phyloP scores from a whole-genome alignment of 305 asterid species.

The Fraxinus dipetala region DNA sequence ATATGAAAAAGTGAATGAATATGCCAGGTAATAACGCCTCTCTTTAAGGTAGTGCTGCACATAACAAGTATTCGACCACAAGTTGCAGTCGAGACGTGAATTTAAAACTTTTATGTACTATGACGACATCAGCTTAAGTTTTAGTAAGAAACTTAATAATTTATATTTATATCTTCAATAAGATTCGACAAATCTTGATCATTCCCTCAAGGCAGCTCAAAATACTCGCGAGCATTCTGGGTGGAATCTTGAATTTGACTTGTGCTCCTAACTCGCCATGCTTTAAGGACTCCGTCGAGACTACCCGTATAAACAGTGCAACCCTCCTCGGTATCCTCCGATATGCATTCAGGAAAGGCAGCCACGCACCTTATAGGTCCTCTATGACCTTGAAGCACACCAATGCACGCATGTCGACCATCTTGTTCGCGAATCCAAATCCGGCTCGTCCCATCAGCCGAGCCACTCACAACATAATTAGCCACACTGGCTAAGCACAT shows the following conservation, averaged over 20 bases:
- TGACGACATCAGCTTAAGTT: neutral
- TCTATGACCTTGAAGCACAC: constrained; percentile 71
- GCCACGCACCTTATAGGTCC: constrained; percentile 70
- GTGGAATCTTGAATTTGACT: constrained; percentile 23
- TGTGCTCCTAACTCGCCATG: constrained; percentile 56
- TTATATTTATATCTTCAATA: neutral
- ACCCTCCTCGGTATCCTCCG: constrained; percentile 55
- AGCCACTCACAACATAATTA: constrained; percentile 59
- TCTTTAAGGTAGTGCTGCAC: neutral
- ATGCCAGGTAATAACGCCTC: neutral
- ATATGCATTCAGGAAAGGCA: constrained; percentile 30
- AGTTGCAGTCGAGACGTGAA: neutral
- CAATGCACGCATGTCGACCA: constrained; percentile 59
- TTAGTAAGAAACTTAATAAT: neutral
- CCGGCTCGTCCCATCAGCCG: constrained; percentile 66
- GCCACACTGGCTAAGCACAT: constrained; percentile 61
- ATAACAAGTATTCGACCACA: neutral
- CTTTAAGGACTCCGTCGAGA: constrained; percentile 71
- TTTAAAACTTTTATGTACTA: neutral
- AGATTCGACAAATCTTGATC: neutral
- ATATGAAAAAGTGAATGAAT: neutral
- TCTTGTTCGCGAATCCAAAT: constrained; percentile 67
- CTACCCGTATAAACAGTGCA: constrained; percentile 79
- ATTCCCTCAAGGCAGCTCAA: constrained; percentile 43
- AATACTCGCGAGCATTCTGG: constrained; percentile 50